Evolutionary conservation across 306 rosid species (phyloP), one percentile per base, ranked within the genome.

Genomic region (Trifolium dubium): DNA sequence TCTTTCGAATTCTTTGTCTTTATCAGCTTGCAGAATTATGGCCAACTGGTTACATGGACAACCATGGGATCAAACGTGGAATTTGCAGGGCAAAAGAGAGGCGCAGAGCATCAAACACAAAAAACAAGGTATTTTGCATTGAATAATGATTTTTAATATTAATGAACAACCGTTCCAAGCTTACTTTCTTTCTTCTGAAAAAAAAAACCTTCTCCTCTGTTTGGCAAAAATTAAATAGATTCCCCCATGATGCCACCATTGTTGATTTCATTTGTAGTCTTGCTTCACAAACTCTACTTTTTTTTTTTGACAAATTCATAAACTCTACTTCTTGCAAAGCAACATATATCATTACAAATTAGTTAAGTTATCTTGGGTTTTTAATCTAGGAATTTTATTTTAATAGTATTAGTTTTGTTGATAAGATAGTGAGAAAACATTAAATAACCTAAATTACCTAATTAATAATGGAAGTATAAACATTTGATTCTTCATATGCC

Each of bases 21-120:
- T 29, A 68, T 74, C 92, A 94, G 99, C 96, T 94, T 69, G 97
- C 97, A 3, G 86, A 82, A 73, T 83, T 94, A 86, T 94, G 97
- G 97, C 99, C 97, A 61, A 77, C 71, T 86, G 97, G 97, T 61
- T 85, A 74, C 87, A 94, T 94, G 99, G 99, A 94, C 87, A 94
- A 92, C 83, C 92, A 89, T 86, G 99, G 99, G 73, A 92, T 94
- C 79, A 94, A 92, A 82, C 89, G 90, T 71, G 99, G 96, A 74
- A 90, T 94, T 79, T 88, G 95, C 79, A 85, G 93, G 85, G 87
- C 97, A 61, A 94, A 94, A 61, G 99, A 92, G 68, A 92, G 99
- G 83, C 92, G 92, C 81, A 86, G 84, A 81, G 88, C 86, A 41
- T 77, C 80, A 35, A 67, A 86, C 64, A 74, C 41, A 81, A 89